phyloP scores from a whole-genome alignment of 2,329 filamentous ascomycete genomes.

The Chaetomium sp. region DNA sequence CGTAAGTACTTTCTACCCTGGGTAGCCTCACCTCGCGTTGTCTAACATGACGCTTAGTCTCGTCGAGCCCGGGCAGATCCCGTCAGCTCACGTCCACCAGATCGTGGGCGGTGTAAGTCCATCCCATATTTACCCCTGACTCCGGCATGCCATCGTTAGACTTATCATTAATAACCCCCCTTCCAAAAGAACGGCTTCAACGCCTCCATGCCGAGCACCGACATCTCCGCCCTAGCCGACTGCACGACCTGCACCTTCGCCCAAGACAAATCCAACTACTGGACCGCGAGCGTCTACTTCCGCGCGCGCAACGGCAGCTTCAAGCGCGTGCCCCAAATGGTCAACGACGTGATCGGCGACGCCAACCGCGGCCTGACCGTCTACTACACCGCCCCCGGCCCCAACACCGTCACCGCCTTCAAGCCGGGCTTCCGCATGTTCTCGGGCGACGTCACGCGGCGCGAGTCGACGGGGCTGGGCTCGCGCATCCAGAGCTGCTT shows the following conservation, averaged over 20 bases:
- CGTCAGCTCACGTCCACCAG: conserved; percentile 22
- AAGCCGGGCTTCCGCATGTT: conserved; percentile 43
- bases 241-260: conserved; percentile 39
- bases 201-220: conserved; percentile 26
- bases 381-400: conserved; percentile 36
- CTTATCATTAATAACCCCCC: neutral
- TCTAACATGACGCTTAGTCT: conserved; percentile 13
- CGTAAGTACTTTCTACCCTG: conserved; percentile 5
- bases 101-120: conserved; percentile 21
- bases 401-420: conserved; percentile 36
- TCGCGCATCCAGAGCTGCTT: conserved; percentile 30
- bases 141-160: neutral
- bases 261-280: conserved; percentile 39
- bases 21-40: too few relatives aligned
- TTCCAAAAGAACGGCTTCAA: conserved; percentile 27
- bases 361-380: conserved; percentile 37
- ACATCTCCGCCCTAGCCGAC: conserved; percentile 28
- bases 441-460: conserved; percentile 32
- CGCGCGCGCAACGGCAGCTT: conserved; percentile 32
- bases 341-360: conserved; percentile 40
- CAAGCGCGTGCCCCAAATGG: conserved; percentile 33
- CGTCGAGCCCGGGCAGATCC: conserved; percentile 20
- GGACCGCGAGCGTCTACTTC: conserved; percentile 37
- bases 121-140: neutral
- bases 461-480: conserved; percentile 13